Conservation (phyloP, 371 early-diverging fungal species). For the Rhizopus arrhizus region DNA sequence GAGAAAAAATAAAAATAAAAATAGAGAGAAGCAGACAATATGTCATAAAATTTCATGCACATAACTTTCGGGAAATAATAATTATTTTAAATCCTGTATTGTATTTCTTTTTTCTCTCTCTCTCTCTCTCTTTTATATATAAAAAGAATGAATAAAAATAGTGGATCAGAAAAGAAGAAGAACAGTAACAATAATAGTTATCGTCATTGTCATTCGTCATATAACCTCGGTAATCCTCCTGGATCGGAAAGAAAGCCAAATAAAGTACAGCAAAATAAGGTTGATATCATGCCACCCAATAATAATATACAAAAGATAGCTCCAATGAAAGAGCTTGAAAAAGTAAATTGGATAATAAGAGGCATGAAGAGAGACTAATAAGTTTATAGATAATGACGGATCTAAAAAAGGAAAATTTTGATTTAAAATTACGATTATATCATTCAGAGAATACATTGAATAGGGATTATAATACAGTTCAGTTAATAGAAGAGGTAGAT, state of each 20-base stretch:
- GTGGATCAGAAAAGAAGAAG: background rate
- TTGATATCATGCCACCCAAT: background rate
- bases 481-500: constrained; percentile 22
- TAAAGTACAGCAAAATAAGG: background rate
- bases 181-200: background rate
- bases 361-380: background rate
- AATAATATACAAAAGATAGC: constrained; percentile 11
- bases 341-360: constrained; percentile 14
- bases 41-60: constrained; percentile 3
- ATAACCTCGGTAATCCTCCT: constrained; percentile 1
- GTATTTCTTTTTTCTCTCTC: background rate
- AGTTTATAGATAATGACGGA: constrained; percentile 35
- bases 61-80: constrained; percentile 2
- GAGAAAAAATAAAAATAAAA: background rate
- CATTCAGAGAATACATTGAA: constrained; percentile 34
- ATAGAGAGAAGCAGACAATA: background rate
- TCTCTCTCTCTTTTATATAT: background rate
- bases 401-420: constrained; percentile 53
- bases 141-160: background rate
- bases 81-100: background rate
- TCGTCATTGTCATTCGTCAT: background rate
- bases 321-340: constrained; percentile 37
- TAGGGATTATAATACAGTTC: constrained; percentile 15
- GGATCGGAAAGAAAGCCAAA: constrained; percentile 2
- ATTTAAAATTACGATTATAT: constrained; percentile 44